Percentiles rank a stretch among this genome's conserved stretches.
These are phyloP conservation scores for Lentinula boryana DNA, from an alignment of 768 basidiomycete species.

Conservation along the genomic window DNA sequence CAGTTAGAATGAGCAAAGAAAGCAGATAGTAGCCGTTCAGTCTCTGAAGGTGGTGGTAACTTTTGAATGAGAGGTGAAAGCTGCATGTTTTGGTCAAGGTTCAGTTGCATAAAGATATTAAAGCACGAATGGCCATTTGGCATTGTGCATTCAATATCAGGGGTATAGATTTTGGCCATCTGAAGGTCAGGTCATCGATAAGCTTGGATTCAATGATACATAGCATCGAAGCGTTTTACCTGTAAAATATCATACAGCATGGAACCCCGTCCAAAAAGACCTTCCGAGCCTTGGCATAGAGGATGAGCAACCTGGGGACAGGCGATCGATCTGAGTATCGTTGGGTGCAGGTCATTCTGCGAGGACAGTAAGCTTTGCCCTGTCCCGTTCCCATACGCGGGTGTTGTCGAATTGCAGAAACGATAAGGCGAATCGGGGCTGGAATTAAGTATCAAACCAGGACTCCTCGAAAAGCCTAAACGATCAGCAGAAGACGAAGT, in stretches of 20 bases:
- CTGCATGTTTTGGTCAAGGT: slow-evolving; percentile 30
- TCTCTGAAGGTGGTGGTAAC: slow-evolving; percentile 9
- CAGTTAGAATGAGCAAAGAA: slow-evolving; percentile 45
- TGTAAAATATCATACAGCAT: slow-evolving; percentile 20
- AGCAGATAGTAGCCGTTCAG: slow-evolving; percentile 8
- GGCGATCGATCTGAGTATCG: not conserved
- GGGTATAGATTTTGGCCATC: not conserved
- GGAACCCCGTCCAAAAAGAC: slow-evolving; percentile 3
- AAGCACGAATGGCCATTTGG: not conserved
- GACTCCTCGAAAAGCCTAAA: not conserved
- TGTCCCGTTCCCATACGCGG: slow-evolving; percentile 34
- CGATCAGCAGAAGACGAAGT: not conserved
- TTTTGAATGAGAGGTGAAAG: slow-evolving; percentile 27
- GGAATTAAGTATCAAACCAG: no score
- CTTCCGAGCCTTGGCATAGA: not conserved
- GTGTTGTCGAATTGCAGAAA: no score
- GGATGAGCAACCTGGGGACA: not conserved
- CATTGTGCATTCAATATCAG: not conserved
- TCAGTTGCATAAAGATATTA: not conserved
- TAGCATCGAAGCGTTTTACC: slow-evolving; percentile 30
- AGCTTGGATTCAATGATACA: not conserved
- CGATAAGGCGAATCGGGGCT: not conserved
- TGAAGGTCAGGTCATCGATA: not conserved
- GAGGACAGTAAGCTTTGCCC: not conserved
- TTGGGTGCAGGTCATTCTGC: not conserved